phyloP scores from a whole-genome alignment of 1,139 yeast species.

The Diutina ranongensis region DNA sequence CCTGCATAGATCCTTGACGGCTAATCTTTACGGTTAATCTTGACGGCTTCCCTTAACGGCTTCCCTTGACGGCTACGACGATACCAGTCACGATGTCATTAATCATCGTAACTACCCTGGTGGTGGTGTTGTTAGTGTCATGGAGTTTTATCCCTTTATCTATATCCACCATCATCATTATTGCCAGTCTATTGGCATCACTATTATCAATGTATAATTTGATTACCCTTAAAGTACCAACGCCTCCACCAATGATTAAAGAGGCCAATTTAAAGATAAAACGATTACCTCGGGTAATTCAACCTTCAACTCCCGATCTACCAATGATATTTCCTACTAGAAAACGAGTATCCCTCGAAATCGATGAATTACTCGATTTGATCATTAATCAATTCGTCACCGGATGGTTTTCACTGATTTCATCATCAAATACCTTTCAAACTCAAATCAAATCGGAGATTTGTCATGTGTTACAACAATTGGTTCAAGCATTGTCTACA shows the following conservation, averaged over 20 bases:
- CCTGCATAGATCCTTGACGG: no score
- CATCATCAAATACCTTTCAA: constrained; percentile 39
- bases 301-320: not conserved
- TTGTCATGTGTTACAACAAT: constrained; percentile 24
- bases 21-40: no score
- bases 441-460: constrained; percentile 41
- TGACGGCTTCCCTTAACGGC: no score
- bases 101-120: not conserved
- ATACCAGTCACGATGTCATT: no score
- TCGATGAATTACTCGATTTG: constrained; percentile 40
- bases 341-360: constrained; percentile 7
- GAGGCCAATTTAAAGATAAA: not conserved
- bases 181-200: not conserved
- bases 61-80: no score
- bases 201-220: not conserved
- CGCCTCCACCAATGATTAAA: not conserved
- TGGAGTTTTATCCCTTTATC: not conserved
- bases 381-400: constrained; percentile 50
- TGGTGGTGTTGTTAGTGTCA: not conserved
- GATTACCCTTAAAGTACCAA: not conserved
- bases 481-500: constrained; percentile 29
- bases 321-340: not conserved
- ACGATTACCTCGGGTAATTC: no score
- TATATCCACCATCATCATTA: no score
- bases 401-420: constrained; percentile 51